Evolutionary conservation across 345 rosid genomes (phyloP).

Genomic region (Salix purpurea): DNA sequence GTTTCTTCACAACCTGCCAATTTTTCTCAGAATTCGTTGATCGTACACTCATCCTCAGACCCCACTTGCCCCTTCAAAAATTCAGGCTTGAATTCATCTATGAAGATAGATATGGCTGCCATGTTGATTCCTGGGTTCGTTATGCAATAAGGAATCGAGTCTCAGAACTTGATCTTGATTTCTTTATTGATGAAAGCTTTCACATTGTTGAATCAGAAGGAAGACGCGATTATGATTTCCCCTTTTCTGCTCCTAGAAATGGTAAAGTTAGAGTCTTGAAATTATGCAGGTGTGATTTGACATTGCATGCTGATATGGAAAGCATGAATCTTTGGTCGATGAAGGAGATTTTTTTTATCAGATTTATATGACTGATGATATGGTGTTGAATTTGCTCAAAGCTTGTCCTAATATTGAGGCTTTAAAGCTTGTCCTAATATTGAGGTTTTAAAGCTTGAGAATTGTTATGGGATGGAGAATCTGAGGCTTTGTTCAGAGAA

Average conservation of each 20-base stretch:
- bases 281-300: too few relatives aligned
- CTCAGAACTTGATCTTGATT: conserved; percentile 4
- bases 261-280: too few relatives aligned
- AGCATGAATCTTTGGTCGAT: too few relatives aligned
- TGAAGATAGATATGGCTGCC: conserved; percentile 2
- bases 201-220: not conserved
- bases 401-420: too few relatives aligned
- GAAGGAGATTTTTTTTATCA: too few relatives aligned
- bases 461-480: conserved; percentile 8
- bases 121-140: conserved; percentile 14
- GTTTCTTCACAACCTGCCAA: too few relatives aligned
- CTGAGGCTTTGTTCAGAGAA: conserved; percentile 9
- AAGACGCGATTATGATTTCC: not conserved
- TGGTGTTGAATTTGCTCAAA: too few relatives aligned
- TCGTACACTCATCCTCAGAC: too few relatives aligned
- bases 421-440: too few relatives aligned
- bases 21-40: too few relatives aligned
- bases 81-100: conserved; percentile 7
- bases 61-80: not conserved
- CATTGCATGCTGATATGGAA: too few relatives aligned
- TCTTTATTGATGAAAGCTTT: not conserved
- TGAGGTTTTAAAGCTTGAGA: conserved; percentile 1
- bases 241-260: not conserved
- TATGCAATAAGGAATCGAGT: conserved; percentile 3
- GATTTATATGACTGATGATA: too few relatives aligned